These are phyloP conservation scores for Hymenoscyphus occultus DNA, from an alignment of 2,329 filamentous ascomycete species.

Conservation along the genomic window DNA sequence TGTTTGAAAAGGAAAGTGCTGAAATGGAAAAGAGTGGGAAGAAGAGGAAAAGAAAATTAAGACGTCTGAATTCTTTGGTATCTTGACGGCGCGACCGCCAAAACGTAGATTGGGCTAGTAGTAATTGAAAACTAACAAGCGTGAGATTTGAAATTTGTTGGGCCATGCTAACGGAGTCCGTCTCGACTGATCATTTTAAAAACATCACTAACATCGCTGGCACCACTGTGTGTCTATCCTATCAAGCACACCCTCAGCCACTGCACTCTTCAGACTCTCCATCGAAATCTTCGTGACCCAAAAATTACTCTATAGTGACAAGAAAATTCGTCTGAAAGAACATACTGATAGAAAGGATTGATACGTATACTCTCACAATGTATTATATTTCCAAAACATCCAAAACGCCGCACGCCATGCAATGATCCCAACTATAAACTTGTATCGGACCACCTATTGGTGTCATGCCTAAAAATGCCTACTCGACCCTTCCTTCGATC, in stretches of 20 bases:
- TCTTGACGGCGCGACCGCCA: background rate
- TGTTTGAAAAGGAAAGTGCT: background rate
- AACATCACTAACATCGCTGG: background rate
- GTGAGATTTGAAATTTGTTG: background rate
- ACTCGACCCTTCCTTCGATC: conserved; percentile 37
- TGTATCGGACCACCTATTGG: background rate
- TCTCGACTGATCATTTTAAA: background rate
- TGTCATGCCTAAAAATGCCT: conserved; percentile 2
- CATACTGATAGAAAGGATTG: background rate
- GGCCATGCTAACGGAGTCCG: background rate
- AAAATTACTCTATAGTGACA: background rate
- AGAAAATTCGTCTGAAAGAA: background rate
- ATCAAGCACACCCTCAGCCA: background rate
- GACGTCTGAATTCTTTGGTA: background rate
- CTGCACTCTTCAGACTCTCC: background rate
- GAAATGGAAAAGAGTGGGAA: background rate
- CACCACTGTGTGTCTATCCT: background rate
- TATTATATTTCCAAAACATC: background rate
- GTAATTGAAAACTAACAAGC: background rate
- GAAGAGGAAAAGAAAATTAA: background rate
- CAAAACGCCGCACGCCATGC: conserved; percentile 5
- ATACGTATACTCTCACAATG: background rate
- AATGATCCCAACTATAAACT: background rate
- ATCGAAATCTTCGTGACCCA: background rate
- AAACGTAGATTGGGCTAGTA: background rate